A percentile compares a stretch with the other conserved stretches of the same genome.
Evolutionary conservation across 2,329 filamentous ascomycete genomes (phyloP).

Genomic region (Pseudogymnoascus sp.): DNA sequence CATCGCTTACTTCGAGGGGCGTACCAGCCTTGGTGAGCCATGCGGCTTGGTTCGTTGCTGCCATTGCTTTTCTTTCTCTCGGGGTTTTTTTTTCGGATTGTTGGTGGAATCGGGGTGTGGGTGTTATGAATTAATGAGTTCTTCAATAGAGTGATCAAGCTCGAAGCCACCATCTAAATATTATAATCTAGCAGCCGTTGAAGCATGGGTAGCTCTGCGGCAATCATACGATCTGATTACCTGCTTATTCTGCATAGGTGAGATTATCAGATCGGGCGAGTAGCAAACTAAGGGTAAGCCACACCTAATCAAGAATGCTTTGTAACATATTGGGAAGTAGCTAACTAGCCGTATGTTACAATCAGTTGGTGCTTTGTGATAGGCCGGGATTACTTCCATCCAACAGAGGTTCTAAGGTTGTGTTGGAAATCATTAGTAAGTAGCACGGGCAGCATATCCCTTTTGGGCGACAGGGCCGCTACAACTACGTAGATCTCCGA

Average conservation of each 20-base stretch:
- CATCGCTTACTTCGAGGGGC: conserved; percentile 28
- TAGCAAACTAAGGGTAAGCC: too few relatives aligned
- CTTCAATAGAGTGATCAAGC: not conserved
- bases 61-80: not conserved
- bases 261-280: too few relatives aligned
- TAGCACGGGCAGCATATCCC: not conserved
- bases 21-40: conserved; percentile 24
- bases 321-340: not conserved
- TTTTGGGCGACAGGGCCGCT: not conserved
- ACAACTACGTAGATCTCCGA: not conserved
- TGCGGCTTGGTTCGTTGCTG: conserved; percentile 10
- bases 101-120: not conserved
- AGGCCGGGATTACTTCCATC: not conserved
- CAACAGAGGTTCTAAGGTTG: not conserved
- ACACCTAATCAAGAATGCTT: too few relatives aligned
- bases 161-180: not conserved
- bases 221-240: not conserved
- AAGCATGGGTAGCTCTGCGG: not conserved
- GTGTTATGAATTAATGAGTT: not conserved
- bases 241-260: not conserved
- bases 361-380: not conserved
- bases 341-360: not conserved
- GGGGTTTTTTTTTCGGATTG: not conserved
- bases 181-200: not conserved
- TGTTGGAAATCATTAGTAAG: not conserved